Evolutionary conservation across 345 rosid species (phyloP), one percentile per base, ranked within the genome.

Genomic region (Eucalyptus marginata): DNA sequence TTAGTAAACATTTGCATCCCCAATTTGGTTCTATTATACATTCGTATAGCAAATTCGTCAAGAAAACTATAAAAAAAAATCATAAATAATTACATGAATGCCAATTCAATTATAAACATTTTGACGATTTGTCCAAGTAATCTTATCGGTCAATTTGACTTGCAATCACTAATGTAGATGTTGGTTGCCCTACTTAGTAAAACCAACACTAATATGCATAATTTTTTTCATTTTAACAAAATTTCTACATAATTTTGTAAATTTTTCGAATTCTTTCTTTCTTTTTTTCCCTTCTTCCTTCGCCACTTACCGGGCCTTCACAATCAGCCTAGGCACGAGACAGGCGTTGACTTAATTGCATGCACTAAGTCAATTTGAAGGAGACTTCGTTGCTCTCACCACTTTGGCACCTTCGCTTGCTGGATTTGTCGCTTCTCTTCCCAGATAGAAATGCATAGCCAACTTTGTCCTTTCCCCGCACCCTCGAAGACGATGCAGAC

Each of bases 71-170:
- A 2, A 50, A 50, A 50, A n/a, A 50, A 50, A 50, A 50, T 52
- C 0, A 0, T 56, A 56, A 56, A 56, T 56, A 51, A 51, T 51
- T 51, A 9, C 18, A 52, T 2, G 0, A 4, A 52, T 52, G 0
- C 0, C 0, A 52, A 52, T 52, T 52, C 24, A 0, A 1, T 52
- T 0, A 52, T 52, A 52, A 17, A 17, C 0, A 0, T 52, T 52
- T 52, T 52, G 7, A 51, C 0, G 9, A 51, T 51, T 17, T 49
- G 17, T 2, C 51, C 51, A n/a, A n/a, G n/a, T n/a, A n/a, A n/a
- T n/a, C n/a, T n/a, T n/a, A n/a, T n/a, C n/a, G n/a, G n/a, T n/a
- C n/a, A 52, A 52, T 52, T 52, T 0, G 4, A 52, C 0, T 52
- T 52, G 56, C 24, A 52, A 52, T 52, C 0, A 3, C 2, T 52